Evolutionary conservation across 306 rosid genomes (phyloP).

Genomic region (Senna tora): DNA sequence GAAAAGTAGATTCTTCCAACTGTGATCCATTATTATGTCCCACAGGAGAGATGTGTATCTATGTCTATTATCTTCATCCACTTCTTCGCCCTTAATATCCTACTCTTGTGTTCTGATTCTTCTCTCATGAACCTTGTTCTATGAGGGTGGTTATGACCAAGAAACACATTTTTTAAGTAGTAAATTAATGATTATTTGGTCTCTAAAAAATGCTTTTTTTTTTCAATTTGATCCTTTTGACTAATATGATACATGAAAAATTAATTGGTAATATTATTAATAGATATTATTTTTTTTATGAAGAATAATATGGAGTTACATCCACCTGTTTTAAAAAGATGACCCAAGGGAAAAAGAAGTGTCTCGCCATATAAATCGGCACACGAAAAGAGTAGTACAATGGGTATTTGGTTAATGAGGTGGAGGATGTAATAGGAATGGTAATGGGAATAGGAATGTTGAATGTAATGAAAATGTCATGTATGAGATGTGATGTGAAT

Average conservation of each 20-base stretch:
- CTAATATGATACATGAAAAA: too few species aligned
- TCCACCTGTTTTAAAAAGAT: conserved; percentile 33
- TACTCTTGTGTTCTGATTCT: not conserved
- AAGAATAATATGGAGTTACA: conserved; percentile 39
- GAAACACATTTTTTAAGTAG: conserved; percentile 13
- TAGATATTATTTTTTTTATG: too few species aligned
- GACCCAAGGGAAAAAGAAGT: not conserved
- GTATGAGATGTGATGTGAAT: too few species aligned
- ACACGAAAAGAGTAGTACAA: conserved; percentile 23
- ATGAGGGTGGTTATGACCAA: conserved; percentile 18
- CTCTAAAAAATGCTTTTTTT: too few species aligned
- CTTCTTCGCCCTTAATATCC: not conserved
- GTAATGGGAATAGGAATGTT: too few species aligned
- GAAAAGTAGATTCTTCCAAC: conserved; percentile 10
- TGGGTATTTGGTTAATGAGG: too few species aligned
- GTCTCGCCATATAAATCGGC: conserved; percentile 25
- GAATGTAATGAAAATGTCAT: too few species aligned
- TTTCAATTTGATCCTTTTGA: too few species aligned
- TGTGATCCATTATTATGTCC: conserved; percentile 13
- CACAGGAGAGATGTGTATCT: conserved; percentile 21
- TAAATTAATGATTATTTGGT: too few species aligned
- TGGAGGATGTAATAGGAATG: too few species aligned
- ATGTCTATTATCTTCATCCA: conserved; percentile 32
- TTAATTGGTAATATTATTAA: too few species aligned
- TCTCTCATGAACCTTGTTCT: conserved; percentile 25